Conservation (phyloP, 2,329 filamentous ascomycete genomes). For the Aspergillus calidoustus region DNA sequence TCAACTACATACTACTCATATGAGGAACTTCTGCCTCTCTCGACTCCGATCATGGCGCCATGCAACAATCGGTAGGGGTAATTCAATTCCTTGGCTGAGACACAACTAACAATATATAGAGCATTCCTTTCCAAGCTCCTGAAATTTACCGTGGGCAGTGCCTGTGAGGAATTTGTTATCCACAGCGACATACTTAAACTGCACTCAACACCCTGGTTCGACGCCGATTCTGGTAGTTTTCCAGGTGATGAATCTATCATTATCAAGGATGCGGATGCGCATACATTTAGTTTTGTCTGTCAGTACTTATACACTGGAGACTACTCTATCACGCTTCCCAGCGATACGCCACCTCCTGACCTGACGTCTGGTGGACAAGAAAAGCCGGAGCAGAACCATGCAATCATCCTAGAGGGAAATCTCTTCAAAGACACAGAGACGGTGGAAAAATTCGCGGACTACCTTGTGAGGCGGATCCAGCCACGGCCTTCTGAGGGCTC, state of each 20-base stretch:
- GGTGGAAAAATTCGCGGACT: too few species aligned
- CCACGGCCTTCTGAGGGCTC: too few species aligned
- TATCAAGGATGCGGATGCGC: neutral
- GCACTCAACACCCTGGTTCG: slow-evolving; percentile 6
- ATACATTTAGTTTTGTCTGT: slow-evolving; percentile 8
- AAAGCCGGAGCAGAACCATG: too few species aligned
- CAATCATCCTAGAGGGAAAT: too few species aligned
- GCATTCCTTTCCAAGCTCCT: slow-evolving; percentile 8
- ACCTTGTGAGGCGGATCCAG: too few species aligned
- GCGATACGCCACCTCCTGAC: too few species aligned
- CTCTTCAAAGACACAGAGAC: too few species aligned
- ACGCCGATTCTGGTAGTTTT: slow-evolving; percentile 8
- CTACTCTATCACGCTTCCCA: too few species aligned
- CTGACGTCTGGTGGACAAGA: too few species aligned
- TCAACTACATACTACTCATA: slow-evolving; percentile 4
- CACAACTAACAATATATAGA: slow-evolving; percentile 5
- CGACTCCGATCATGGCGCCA: slow-evolving; percentile 5
- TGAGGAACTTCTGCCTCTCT: slow-evolving; percentile 6
- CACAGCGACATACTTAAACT: slow-evolving; percentile 5
- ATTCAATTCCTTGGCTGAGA: neutral
- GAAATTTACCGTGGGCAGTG: slow-evolving; percentile 6
- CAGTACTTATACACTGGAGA: too few species aligned
- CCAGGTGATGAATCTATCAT: neutral
- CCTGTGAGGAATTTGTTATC: neutral
- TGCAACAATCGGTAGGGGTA: slow-evolving; percentile 4